Conservation (phyloP, 2,329 filamentous ascomycete species). For the Venturia carpophila region DNA sequence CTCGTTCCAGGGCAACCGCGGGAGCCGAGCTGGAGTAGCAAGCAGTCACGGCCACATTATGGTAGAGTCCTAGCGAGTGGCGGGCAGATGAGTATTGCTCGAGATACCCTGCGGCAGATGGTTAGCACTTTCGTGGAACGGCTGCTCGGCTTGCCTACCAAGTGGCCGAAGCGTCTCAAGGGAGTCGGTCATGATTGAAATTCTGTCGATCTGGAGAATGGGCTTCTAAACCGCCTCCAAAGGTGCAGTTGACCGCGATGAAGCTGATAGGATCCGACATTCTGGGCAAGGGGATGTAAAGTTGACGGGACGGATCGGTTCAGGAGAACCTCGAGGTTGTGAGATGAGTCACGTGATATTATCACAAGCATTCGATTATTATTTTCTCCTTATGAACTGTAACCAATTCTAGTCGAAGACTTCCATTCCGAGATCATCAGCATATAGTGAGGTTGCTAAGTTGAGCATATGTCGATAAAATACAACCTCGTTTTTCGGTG, state of each 20-base stretch:
- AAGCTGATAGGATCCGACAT: background rate
- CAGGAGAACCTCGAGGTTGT: no score
- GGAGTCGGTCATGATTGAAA: background rate
- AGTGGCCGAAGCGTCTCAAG: background rate
- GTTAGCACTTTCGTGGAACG: background rate
- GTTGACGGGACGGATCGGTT: background rate
- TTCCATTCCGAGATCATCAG: no score
- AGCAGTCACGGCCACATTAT: slow-evolving; percentile 37
- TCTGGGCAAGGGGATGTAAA: background rate
- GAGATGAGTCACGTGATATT: no score
- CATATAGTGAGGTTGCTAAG: no score
- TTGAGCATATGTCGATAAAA: no score
- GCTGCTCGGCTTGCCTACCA: background rate
- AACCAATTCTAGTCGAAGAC: no score
- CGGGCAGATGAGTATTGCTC: slow-evolving; percentile 40
- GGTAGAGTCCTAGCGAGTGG: slow-evolving; percentile 38
- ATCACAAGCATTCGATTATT: no score
- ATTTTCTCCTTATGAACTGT: no score
- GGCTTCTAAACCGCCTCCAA: no score
- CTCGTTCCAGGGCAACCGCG: slow-evolving; percentile 22
- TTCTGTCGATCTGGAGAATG: no score
- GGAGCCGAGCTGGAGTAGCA: slow-evolving; percentile 29
- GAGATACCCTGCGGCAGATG: slow-evolving; percentile 29
- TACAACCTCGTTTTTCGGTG: no score
- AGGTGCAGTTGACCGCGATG: background rate